Percentiles rank a stretch among this genome's conserved stretches.
These are phyloP conservation scores for Mrakia hoshinonis DNA, from an alignment of 768 basidiomycete species.

Conservation along the genomic window DNA sequence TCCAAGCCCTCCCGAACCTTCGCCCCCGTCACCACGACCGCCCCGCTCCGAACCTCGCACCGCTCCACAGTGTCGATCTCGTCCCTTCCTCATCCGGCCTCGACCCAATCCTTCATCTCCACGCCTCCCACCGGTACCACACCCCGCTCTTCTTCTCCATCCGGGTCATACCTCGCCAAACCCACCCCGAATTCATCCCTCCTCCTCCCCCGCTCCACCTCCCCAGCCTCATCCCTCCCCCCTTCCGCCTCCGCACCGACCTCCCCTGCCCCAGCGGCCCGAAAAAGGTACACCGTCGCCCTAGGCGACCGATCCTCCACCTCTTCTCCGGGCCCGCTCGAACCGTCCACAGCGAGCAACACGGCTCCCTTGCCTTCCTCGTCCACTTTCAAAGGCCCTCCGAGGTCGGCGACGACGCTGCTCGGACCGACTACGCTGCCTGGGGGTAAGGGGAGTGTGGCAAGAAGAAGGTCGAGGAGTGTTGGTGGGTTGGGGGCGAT, in stretches of 20 bases:
- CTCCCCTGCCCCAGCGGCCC: background rate
- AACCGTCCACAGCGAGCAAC: background rate
- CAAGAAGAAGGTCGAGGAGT: conserved; percentile 11
- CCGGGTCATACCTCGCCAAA: background rate
- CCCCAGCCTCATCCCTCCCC: background rate
- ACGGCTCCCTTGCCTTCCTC: background rate
- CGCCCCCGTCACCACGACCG: background rate
- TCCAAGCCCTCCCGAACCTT: conserved; percentile 1
- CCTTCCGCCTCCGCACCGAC: background rate
- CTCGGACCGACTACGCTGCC: background rate
- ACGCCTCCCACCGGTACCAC: background rate
- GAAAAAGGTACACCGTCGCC: conserved; percentile 1
- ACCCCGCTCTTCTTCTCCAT: background rate
- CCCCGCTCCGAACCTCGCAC: conserved; percentile 7
- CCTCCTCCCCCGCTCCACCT: background rate
- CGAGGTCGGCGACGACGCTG: background rate
- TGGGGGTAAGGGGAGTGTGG: background rate
- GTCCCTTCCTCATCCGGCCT: background rate
- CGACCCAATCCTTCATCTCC: background rate
- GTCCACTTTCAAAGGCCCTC: background rate
- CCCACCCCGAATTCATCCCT: background rate
- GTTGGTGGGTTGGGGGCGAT: background rate
- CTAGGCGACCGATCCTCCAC: conserved; percentile 1
- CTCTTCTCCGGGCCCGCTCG: background rate
- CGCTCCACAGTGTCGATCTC: conserved; percentile 7